Evolutionary conservation across 1,284 basidiomycete species (phyloP).

Genomic region (Clitocybe nebularis): DNA sequence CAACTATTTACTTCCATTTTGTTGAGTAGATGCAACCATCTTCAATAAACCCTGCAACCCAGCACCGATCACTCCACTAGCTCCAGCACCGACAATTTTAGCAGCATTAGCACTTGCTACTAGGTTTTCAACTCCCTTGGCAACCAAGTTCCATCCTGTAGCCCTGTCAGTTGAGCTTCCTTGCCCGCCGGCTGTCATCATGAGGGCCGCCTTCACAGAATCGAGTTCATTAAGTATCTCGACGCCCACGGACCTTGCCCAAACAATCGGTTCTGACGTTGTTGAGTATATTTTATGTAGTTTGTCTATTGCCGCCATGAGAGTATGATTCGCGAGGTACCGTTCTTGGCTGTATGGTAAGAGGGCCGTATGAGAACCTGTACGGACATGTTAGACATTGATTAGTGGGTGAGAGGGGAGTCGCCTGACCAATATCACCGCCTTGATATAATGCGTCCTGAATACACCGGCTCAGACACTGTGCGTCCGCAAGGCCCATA

Average conservation of each 20-base stretch:
- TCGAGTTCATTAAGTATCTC: constrained; percentile 90
- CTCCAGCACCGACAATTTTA: constrained; percentile 22
- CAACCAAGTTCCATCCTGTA: constrained; percentile 23
- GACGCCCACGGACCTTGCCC: constrained; percentile 83
- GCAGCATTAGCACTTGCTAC: constrained; percentile 24
- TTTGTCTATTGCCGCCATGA: constrained; percentile 84
- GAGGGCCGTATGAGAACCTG: constrained; percentile 78
- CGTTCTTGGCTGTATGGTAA: constrained; percentile 75
- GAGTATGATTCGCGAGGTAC: constrained; percentile 82
- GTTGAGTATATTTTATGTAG: constrained; percentile 81
- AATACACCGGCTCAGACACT: constrained; percentile 65
- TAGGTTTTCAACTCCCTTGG: constrained; percentile 32
- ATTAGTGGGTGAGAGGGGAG: constrained; percentile 1
- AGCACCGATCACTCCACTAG: constrained; percentile 18
- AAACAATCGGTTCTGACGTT: constrained; percentile 68
- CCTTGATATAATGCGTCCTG: constrained; percentile 55
- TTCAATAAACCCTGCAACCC: constrained; percentile 17
- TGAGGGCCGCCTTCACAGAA: constrained; percentile 75
- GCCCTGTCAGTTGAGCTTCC: constrained; percentile 2
- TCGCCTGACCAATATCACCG: constrained; percentile 71
- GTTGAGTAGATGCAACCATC: neutral
- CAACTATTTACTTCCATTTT: neutral
- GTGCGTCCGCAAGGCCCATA: constrained; percentile 85
- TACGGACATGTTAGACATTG: neutral
- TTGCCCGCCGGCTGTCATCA: constrained; percentile 72